phyloP scores from a whole-genome alignment of 352 stramenopile genomes.

The Globisporangium apiculatum region DNA sequence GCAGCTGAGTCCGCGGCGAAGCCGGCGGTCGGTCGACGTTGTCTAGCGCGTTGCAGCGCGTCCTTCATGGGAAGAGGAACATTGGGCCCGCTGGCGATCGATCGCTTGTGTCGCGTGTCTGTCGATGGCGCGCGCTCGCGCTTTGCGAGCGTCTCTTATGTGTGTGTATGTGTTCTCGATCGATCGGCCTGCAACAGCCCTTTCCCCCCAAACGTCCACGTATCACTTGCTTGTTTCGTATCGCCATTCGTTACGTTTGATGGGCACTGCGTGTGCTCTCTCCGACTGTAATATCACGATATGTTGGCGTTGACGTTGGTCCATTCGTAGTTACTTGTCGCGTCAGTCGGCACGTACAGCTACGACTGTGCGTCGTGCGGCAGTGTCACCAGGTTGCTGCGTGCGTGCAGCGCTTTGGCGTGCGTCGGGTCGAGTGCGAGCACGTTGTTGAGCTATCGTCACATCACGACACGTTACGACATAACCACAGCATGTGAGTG shows the following conservation, averaged over 20 bases:
- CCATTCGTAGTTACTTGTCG: too few species aligned
- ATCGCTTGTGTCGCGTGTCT: conserved; percentile 8
- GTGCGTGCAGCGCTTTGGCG: conserved; percentile 24
- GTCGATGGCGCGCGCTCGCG: conserved; percentile 9
- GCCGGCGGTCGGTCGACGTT: conserved; percentile 29
- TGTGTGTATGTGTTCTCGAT: conserved; percentile 11
- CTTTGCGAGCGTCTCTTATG: conserved; percentile 4
- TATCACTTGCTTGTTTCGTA: too few species aligned
- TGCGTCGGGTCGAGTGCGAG: conserved; percentile 30
- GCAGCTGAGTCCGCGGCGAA: conserved; percentile 16
- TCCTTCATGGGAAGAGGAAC: conserved; percentile 17
- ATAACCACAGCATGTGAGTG: neutral
- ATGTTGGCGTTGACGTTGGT: too few species aligned
- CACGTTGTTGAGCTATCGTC: conserved; percentile 20
- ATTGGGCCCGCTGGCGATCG: conserved; percentile 5
- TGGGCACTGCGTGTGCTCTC: too few species aligned
- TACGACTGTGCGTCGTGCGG: neutral
- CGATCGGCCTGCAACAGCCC: neutral
- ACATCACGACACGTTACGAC: neutral
- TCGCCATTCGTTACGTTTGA: neutral
- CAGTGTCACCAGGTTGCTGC: conserved; percentile 16
- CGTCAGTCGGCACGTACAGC: too few species aligned
- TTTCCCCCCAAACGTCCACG: too few species aligned
- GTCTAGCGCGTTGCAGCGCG: conserved; percentile 21
- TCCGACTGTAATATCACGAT: neutral